These are phyloP conservation scores for Pigoraptor vietnamica DNA, from an alignment of 78 protist genomes.

Conservation along the genomic window DNA sequence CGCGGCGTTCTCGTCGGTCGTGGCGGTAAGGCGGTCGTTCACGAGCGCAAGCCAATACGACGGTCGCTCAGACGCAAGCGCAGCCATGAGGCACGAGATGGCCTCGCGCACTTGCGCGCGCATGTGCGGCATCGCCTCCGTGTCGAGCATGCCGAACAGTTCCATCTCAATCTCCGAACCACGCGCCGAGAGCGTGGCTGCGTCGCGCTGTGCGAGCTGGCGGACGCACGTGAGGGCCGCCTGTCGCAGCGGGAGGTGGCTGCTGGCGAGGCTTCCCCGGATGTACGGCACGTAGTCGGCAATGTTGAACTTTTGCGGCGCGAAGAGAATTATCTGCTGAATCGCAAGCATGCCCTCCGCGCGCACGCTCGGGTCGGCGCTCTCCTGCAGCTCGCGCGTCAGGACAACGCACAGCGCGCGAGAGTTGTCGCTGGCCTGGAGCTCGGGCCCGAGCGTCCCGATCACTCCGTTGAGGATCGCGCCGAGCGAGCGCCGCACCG, in stretches of 20 bases:
- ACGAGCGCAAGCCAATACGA: background rate
- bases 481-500: background rate
- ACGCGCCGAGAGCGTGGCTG: background rate
- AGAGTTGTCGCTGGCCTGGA: background rate
- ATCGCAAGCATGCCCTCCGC: background rate
- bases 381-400: background rate
- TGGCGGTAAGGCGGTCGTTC: background rate
- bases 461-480: background rate
- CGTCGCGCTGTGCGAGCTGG: background rate
- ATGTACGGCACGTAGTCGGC: background rate
- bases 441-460: background rate
- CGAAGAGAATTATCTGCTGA: background rate
- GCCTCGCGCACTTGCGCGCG: background rate
- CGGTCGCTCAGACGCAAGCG: background rate
- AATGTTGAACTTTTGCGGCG: background rate
- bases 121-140: background rate
- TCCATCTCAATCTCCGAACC: background rate
- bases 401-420: background rate
- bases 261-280: background rate
- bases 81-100: background rate
- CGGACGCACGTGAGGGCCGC: background rate
- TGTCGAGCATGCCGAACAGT: background rate
- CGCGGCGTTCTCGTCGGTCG: background rate
- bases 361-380: background rate
- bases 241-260: background rate